Evolutionary conservation across 1,139 yeast species (phyloP).

Genomic region (Suhomyces guaymorum): DNA sequence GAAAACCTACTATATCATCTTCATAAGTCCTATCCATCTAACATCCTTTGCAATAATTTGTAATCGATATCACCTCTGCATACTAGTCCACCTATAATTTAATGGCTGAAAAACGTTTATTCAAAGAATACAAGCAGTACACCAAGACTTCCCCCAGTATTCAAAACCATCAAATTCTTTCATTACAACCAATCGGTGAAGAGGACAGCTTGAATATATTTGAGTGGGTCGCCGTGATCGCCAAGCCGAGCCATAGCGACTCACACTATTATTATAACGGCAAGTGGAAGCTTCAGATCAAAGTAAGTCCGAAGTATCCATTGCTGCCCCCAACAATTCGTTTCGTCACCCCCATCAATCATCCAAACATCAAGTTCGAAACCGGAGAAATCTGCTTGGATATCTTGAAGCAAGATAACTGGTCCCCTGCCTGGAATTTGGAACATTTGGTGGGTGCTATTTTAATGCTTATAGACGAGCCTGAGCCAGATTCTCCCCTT

Average conservation of each 20-base stretch:
- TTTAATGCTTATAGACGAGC: constrained; percentile 64
- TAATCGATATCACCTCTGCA: too few relatives aligned
- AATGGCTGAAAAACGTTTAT: constrained; percentile 28
- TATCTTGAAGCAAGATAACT: constrained; percentile 58
- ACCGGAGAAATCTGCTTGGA: constrained; percentile 78
- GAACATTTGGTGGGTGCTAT: constrained; percentile 72
- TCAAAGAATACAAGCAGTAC: constrained; percentile 26
- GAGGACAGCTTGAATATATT: constrained; percentile 41
- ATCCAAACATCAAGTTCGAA: constrained; percentile 64
- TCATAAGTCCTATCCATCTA: too few relatives aligned
- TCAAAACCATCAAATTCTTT: constrained; percentile 39
- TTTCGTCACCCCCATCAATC: constrained; percentile 68
- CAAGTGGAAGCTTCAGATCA: constrained; percentile 56
- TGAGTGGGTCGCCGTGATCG: constrained; percentile 60
- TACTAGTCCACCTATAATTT: too few relatives aligned
- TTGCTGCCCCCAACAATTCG: constrained; percentile 65
- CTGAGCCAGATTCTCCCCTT: constrained; percentile 85
- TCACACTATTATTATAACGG: constrained; percentile 53
- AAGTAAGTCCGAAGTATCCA: constrained; percentile 62
- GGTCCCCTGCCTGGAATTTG: constrained; percentile 93
- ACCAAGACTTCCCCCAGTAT: constrained; percentile 18
- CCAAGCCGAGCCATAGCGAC: constrained; percentile 50
- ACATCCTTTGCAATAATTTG: too few relatives aligned
- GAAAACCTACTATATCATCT: not conserved
- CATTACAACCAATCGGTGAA: constrained; percentile 43